A percentile compares a stretch with the other conserved stretches of the same genome.
These are phyloP conservation scores for Talaromyces proteolyticus DNA, from an alignment of 495 filamentous ascomycete species.

Conservation along the genomic window DNA sequence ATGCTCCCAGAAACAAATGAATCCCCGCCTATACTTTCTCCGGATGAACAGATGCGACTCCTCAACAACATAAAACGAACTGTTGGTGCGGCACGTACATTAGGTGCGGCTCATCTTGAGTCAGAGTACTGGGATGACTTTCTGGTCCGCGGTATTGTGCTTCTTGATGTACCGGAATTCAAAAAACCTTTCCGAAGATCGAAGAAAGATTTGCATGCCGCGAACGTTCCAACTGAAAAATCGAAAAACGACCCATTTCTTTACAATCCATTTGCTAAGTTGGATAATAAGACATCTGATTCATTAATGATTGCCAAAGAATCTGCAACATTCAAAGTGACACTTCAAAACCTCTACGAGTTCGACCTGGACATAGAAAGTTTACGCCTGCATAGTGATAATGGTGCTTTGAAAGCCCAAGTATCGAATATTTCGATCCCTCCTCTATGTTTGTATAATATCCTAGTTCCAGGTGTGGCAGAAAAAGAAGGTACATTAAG, in stretches of 20 bases:
- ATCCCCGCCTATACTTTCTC: conserved; percentile 56
- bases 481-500: conserved; percentile 58
- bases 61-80: conserved; percentile 80
- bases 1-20: conserved; percentile 49
- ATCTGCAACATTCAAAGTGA: conserved; percentile 66
- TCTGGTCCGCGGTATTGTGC: conserved; percentile 72
- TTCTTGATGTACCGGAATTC: conserved; percentile 47
- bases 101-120: conserved; percentile 62
- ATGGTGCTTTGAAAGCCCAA: conserved; percentile 60
- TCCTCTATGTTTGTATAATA: conserved; percentile 72
- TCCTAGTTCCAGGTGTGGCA: conserved; percentile 66
- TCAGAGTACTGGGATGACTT: conserved; percentile 98
- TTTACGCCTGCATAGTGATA: conserved; percentile 67
- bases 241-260: conserved; percentile 78
- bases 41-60: conserved; percentile 80
- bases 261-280: conserved; percentile 81
- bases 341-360: conserved; percentile 89
- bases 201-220: conserved; percentile 63
- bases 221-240: conserved; percentile 41
- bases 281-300: conserved; percentile 53
- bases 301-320: conserved; percentile 72
- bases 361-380: conserved; percentile 86
- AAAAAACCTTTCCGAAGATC: conserved; percentile 64
- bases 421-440: conserved; percentile 63
- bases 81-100: conserved; percentile 61